These are phyloP conservation scores for Brettanomyces bruxellensis DNA, from an alignment of 805 yeast species.

Conservation along the genomic window DNA sequence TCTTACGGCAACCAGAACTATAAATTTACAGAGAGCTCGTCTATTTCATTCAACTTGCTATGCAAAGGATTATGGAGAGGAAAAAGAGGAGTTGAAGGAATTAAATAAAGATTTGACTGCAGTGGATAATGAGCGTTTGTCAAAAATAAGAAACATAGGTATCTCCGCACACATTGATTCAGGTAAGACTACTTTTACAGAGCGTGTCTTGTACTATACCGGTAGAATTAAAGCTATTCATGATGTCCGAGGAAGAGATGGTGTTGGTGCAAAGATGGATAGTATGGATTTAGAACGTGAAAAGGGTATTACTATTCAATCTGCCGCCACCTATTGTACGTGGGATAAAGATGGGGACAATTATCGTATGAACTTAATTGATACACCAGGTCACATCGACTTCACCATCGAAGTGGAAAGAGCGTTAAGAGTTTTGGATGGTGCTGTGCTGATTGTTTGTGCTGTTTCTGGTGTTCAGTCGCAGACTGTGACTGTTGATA, in stretches of 20 bases:
- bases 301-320: constrained; percentile 94
- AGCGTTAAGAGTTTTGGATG: constrained; percentile 95
- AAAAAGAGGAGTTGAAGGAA: constrained; percentile 57
- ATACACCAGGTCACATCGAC: constrained; percentile 98
- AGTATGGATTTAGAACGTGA: constrained; percentile 98
- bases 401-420: constrained; percentile 98
- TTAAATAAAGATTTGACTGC: constrained; percentile 40
- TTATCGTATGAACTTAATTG: constrained; percentile 90
- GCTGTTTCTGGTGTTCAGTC: constrained; percentile 98
- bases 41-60: neutral
- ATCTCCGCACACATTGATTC: constrained; percentile 97
- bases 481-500: constrained; percentile 96
- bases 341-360: constrained; percentile 68
- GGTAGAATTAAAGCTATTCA: constrained; percentile 96
- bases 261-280: constrained; percentile 99
- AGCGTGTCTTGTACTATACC: constrained; percentile 90
- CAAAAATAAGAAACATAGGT: constrained; percentile 83
- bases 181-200: constrained; percentile 97
- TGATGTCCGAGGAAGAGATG: constrained; percentile 93
- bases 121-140: constrained; percentile 41
- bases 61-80: constrained; percentile 54
- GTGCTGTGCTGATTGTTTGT: constrained; percentile 97
- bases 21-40: neutral
- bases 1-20: too few relatives aligned
- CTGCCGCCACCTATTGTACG: constrained; percentile 97